Evolutionary conservation across 1,284 basidiomycete species (phyloP).

Genomic region (Mycena sp.): DNA sequence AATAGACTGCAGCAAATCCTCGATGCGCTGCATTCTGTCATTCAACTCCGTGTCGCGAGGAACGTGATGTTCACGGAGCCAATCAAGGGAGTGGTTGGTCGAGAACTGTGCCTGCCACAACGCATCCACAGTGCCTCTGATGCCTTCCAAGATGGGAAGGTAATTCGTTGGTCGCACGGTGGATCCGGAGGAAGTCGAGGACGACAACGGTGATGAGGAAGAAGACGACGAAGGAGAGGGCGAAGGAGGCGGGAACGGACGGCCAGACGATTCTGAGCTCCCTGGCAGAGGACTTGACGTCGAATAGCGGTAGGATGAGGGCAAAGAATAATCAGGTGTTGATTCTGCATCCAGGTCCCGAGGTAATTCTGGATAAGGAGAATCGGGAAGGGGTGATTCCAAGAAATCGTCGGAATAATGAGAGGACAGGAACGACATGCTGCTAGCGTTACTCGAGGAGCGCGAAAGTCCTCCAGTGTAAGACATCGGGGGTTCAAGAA

Average conservation of each 20-base stretch:
- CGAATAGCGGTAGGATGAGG: slow-evolving; percentile 11
- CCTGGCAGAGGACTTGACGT: slow-evolving; percentile 7
- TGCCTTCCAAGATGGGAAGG: background rate
- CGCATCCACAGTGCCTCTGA: slow-evolving; percentile 52
- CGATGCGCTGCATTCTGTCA: slow-evolving; percentile 52
- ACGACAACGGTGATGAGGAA: slow-evolving; percentile 40
- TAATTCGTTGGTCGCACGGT: slow-evolving; percentile 51
- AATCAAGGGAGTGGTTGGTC: slow-evolving; percentile 62
- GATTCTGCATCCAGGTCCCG: slow-evolving; percentile 37
- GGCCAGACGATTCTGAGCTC: slow-evolving; percentile 17
- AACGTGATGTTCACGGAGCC: slow-evolving; percentile 39
- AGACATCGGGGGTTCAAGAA: slow-evolving; percentile 34
- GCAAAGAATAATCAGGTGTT: slow-evolving; percentile 10
- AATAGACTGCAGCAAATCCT: slow-evolving; percentile 50
- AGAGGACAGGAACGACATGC: slow-evolving; percentile 73
- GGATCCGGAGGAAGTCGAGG: slow-evolving; percentile 41
- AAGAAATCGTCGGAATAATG: slow-evolving; percentile 75
- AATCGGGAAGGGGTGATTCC: slow-evolving; percentile 16
- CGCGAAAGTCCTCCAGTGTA: slow-evolving; percentile 43
- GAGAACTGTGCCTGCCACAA: slow-evolving; percentile 67
- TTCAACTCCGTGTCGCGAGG: slow-evolving; percentile 45
- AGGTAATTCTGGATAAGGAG: slow-evolving; percentile 10
- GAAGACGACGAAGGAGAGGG: slow-evolving; percentile 36
- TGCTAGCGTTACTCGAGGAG: slow-evolving; percentile 62
- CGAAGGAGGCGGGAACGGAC: slow-evolving; percentile 30